Evolutionary conservation across 2,329 filamentous ascomycete genomes (phyloP).

Genomic region (Monilinia laxa): DNA sequence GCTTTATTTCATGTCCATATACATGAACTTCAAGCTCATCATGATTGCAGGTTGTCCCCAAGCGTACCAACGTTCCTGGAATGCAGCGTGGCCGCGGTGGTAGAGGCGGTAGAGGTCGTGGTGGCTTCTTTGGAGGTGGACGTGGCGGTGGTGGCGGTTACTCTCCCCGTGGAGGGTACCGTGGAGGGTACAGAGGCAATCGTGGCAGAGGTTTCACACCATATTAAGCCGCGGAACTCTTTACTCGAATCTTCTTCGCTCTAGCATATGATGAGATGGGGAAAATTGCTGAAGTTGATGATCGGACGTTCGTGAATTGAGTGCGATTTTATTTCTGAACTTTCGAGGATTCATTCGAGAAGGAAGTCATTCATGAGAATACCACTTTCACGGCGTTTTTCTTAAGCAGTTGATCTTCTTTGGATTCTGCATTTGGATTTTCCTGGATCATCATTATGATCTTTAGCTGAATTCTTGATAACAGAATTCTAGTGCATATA

Average conservation of each 20-base stretch:
- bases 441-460: slow-evolving; percentile 3
- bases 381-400: slow-evolving; percentile 15
- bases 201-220: slow-evolving; percentile 61
- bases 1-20: slow-evolving; percentile 26
- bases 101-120: slow-evolving; percentile 48
- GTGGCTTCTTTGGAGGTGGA: slow-evolving; percentile 45
- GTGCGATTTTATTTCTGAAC: slow-evolving; percentile 4
- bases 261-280: slow-evolving; percentile 13
- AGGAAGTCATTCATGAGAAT: slow-evolving; percentile 12
- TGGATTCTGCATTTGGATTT: slow-evolving; percentile 4
- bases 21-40: not conserved
- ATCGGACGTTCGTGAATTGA: no score
- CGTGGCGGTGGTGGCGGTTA: slow-evolving; percentile 35
- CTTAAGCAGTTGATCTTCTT: slow-evolving; percentile 5
- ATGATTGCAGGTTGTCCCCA: slow-evolving; percentile 67
- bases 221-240: slow-evolving; percentile 50
- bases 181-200: slow-evolving; percentile 56
- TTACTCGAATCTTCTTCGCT: not conserved
- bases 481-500: slow-evolving; percentile 1
- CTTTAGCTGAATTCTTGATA: not conserved
- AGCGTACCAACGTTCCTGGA: slow-evolving; percentile 94
- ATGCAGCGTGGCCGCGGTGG: slow-evolving; percentile 77
- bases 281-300: not conserved
- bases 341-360: not conserved
- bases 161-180: slow-evolving; percentile 57